A percentile compares a stretch with the other conserved stretches of the same genome.
Conservation (phyloP, 352 stramenopile species). For the Phytophthora vignae region DNA sequence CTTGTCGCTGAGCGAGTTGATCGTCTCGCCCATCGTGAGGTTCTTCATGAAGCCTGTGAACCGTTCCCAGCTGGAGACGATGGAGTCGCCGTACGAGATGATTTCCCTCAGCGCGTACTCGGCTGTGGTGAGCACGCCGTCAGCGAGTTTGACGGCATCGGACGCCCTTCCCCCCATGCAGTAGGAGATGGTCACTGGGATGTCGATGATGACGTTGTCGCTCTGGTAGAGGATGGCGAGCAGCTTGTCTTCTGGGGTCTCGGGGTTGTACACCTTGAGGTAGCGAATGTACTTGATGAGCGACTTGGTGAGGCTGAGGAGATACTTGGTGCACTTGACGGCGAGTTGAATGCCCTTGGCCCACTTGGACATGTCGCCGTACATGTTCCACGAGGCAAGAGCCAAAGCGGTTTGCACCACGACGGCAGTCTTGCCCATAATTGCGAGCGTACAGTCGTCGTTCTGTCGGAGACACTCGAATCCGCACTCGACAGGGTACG, state of each 20-base stretch:
- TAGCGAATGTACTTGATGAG: slow-evolving; percentile 44
- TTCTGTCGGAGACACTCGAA: slow-evolving; percentile 54
- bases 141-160: slow-evolving; percentile 39
- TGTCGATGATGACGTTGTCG: slow-evolving; percentile 55
- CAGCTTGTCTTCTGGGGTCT: slow-evolving; percentile 47
- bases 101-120: slow-evolving; percentile 47
- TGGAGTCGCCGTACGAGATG: slow-evolving; percentile 32
- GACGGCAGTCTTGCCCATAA: slow-evolving; percentile 43
- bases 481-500: slow-evolving; percentile 53
- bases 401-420: slow-evolving; percentile 36
- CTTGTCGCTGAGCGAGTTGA: slow-evolving; percentile 15
- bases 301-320: slow-evolving; percentile 47
- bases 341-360: slow-evolving; percentile 29
- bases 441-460: slow-evolving; percentile 39
- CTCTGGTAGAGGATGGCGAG: slow-evolving; percentile 46
- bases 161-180: slow-evolving; percentile 45
- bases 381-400: slow-evolving; percentile 32
- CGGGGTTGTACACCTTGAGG: slow-evolving; percentile 37
- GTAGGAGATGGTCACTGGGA: slow-evolving; percentile 52
- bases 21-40: slow-evolving; percentile 30
- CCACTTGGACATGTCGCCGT: slow-evolving; percentile 39
- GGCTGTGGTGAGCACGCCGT: slow-evolving; percentile 44
- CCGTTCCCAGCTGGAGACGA: slow-evolving; percentile 40
- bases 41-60: slow-evolving; percentile 47
- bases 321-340: slow-evolving; percentile 49